Evolutionary conservation across 2,329 filamentous ascomycete genomes (phyloP), one percentile per base, ranked within the genome.

Genomic region (Hymenoscyphus albidus): DNA sequence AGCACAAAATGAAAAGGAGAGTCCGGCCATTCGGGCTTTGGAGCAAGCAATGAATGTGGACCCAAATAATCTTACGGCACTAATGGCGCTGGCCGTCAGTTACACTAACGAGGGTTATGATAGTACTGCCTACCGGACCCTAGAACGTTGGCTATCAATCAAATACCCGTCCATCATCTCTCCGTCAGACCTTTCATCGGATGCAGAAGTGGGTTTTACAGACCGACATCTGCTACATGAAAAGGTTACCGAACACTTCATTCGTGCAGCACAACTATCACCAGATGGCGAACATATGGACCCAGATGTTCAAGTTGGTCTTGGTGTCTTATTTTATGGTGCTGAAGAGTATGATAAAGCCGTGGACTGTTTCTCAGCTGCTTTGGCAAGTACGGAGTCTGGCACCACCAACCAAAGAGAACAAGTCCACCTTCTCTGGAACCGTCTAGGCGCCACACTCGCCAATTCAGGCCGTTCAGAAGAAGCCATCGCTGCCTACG

Each of bases 101-200:
- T 99, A 99, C 78, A 99, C 95, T 58, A 99, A 99, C 79, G 95
- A 99, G 80, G 95, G 94, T 68, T 99, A 98, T 79, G 95, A 99
- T 78, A 94, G 91, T 74, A 96, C 93, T 22, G 94, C 95, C 58
- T 99, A 98, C 81, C 88, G 94, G 62, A 98, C 94, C 10, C 84
- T 99, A 14, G 95, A 99, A 80, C 91, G 94, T 69, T 99, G 95
- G 95, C 84, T 99, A 38, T 92, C 92, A n/a, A 87, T 91, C 73
- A 96, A 96, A 78, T 99, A 99, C 78, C 93, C 95, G 6, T 82
- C 87, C 42, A 87, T 99, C 68, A 87, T 93, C 72, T 80, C 91
- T 59, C 88, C 88, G 32, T 51, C 66, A 59, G 84, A 92, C 42
- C 80, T 96, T 16, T 90, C 91, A 22, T 86, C 88, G 0, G 86